Percentiles rank a stretch among this genome's conserved stretches.
phyloP scores from a whole-genome alignment of 2,329 filamentous ascomycete genomes.

The Trichocomaceae sp. region DNA sequence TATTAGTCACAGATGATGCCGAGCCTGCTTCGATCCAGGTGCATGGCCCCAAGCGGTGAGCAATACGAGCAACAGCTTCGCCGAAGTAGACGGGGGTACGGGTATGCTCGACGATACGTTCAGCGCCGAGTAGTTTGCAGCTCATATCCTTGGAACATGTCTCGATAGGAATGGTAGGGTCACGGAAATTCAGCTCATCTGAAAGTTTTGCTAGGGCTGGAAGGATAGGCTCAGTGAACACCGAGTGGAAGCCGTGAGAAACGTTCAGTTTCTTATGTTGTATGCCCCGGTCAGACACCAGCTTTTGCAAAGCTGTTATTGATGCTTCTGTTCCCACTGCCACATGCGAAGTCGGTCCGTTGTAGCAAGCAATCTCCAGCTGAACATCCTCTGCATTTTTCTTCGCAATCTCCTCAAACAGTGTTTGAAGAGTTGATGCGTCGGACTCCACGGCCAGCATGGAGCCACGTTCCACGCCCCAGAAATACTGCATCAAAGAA shows the following conservation, averaged over 20 bases:
- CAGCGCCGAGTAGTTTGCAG: background rate
- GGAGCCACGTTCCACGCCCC: constrained; percentile 27
- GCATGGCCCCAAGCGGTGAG: constrained; percentile 15
- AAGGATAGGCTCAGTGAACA: constrained; percentile 34
- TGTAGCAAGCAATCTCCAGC: constrained; percentile 43
- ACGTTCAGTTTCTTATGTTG: constrained; percentile 38
- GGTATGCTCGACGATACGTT: constrained; percentile 31
- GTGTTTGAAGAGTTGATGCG: constrained; percentile 17
- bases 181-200: constrained; percentile 24
- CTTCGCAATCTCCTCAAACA: background rate
- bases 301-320: constrained; percentile 25
- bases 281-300: constrained; percentile 14
- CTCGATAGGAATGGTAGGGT: constrained; percentile 15
- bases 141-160: background rate
- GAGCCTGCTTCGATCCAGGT: constrained; percentile 42
- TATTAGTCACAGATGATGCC: constrained; percentile 27
- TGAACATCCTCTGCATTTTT: background rate
- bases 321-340: constrained; percentile 23
- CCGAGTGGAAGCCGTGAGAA: constrained; percentile 45
- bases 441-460: constrained; percentile 34
- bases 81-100: constrained; percentile 42
- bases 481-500: constrained; percentile 22
- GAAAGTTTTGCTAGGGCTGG: constrained; percentile 22
- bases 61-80: constrained; percentile 36
- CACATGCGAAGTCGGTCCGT: constrained; percentile 43